Base-by-base conservation (phyloP, 1,139 yeast species). In the Saccharomyces hybrid region DNA sequence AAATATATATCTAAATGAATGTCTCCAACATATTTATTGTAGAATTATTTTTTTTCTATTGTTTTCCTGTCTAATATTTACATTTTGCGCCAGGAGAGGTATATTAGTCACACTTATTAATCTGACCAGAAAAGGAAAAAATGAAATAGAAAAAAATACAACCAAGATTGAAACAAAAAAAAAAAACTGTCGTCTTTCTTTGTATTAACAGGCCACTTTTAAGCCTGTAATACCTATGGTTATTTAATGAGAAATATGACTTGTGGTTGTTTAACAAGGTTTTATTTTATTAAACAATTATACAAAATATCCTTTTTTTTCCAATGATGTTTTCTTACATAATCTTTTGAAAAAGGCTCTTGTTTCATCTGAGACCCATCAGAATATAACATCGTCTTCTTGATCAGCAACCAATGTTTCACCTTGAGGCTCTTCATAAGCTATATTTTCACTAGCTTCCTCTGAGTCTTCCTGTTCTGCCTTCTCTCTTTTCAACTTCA, bases 321-420 rank as follows among this genome's bases (percentile, higher is more conserved):
- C 23, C 23, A 16, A 11, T 38, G 11, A 38, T 38, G 44, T 5
- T 20, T 20, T 20, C 20, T 38, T 38, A 38, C 44, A 38, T 38
- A 38, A 20, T 20, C 23, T 14, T 38, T 3, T 38, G 20, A 13
- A 38, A 38, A 38, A 38, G 44, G 44, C 8, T 38, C 44, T 38
- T 38, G 44, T 38, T 38, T 13, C 11, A 13, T 5, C 44, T 16
- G 49, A 47, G 16, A 48, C 14, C 23, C 23, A 26, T 64, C 61
- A 78, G 60, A 78, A 78, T 55, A 78, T 78, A 53, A 78, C 80
- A 62, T 78, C 82, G 5, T 76, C 78, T 59, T 78, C 81, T 47
- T 70, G 72, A 58, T 76, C 77, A 25, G 75, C 74, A 47, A 76
- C 70, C 47, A 78, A 56, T 51, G 73, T 69, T 7, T 60, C 63